Base-by-base conservation (phyloP, 768 basidiomycete species). In the Mrakia frigida region DNA sequence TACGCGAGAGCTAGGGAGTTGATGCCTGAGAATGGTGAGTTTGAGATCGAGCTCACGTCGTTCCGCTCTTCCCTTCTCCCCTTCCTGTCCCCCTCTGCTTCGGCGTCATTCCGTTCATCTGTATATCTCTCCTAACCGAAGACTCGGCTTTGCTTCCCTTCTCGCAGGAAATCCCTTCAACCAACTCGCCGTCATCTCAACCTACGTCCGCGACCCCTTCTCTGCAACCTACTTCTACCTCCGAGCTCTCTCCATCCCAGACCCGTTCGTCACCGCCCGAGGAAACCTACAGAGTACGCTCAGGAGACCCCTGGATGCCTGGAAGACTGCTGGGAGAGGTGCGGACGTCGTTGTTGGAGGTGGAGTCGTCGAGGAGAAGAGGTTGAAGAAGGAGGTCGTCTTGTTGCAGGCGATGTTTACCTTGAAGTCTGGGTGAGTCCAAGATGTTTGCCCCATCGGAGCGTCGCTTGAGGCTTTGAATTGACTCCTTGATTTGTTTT, bases 161-260 rank as follows among this genome's bases (percentile, higher is more conserved):
- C 41, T 37, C 39, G 6, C 74, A 83, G 84, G 84, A 11, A 95
- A 98, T 81, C 88, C 97, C 0, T 96, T 91, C 28, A 96, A 98
- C 82, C 97, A 98, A 83, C 89, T 98, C 28, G 97, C 96, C 6
- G 95, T 98, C 77, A 87, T 98, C 43, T 88, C 93, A 3, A 89
- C 90, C 6, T 95, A 97, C 82, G 87, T 90, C 80, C 87, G 88
- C 78, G 93, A 98, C 83, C 86, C 87, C n/a, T 94, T 96, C 80
- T 84, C 86, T 43, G 90, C 92, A 41, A 85, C 93, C 13, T 87
- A 91, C 71, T 91, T 94, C 83, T 96, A 98, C 83, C 94, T 94
- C 82, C 90, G 94, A 41, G 92, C 96, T 1, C 86, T 98, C 18
- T 95, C 93, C 80, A 92, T 94, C 50, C 87, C 87, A 53, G 88